Percentiles rank a stretch among this genome's conserved stretches.
Conservation (phyloP, 1,284 basidiomycete species). For the Rhodotorula sp. region DNA sequence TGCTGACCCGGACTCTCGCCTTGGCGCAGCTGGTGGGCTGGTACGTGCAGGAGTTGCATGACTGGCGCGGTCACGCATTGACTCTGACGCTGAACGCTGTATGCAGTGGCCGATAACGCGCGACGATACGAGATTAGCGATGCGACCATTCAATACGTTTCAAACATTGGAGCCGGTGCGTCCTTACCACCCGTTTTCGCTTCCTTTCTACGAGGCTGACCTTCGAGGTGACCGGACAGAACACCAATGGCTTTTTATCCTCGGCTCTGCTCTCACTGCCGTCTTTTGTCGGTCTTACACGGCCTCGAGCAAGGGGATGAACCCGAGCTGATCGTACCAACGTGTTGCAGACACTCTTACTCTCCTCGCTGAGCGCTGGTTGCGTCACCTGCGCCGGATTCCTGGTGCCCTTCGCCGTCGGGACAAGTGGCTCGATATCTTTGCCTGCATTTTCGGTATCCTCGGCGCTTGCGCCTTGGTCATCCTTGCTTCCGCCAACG, state of each 20-base stretch:
- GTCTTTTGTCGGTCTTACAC: slow-evolving; percentile 45
- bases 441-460: slow-evolving; percentile 48
- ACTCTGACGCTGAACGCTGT: not conserved
- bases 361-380: slow-evolving; percentile 53
- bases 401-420: slow-evolving; percentile 49
- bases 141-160: slow-evolving; percentile 31
- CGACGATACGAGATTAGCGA: slow-evolving; percentile 19
- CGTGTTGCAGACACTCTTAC: slow-evolving; percentile 36
- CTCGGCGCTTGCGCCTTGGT: slow-evolving; percentile 52
- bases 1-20: not conserved
- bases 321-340: not conserved
- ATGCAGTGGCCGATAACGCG: slow-evolving; percentile 20
- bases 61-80: too few species aligned
- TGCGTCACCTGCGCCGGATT: slow-evolving; percentile 54
- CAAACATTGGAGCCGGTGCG: slow-evolving; percentile 24
- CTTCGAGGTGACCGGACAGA: not conserved
- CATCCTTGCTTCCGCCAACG: slow-evolving; percentile 47
- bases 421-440: slow-evolving; percentile 46
- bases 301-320: too few species aligned
- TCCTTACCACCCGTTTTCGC: not conserved
- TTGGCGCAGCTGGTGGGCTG: not conserved
- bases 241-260: slow-evolving; percentile 51
- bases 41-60: not conserved
- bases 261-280: slow-evolving; percentile 46
- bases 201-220: not conserved